A percentile compares a stretch with the other conserved stretches of the same genome.
These are phyloP conservation scores for Malus orientalis DNA, from an alignment of 306 rosid genomes.

Conservation along the genomic window DNA sequence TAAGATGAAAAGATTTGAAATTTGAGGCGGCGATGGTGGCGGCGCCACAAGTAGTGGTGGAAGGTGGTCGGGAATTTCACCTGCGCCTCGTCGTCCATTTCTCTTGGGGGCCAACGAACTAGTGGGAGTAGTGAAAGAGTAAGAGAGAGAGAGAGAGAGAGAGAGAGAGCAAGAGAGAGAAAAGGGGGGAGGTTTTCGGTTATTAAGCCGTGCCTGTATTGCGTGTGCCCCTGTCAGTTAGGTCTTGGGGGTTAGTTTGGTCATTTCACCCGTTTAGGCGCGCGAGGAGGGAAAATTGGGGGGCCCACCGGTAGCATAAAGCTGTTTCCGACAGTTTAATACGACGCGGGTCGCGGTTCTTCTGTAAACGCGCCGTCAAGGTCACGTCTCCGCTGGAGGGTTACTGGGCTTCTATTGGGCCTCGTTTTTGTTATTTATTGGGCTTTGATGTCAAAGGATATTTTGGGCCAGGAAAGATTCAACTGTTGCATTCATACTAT, in stretches of 20 bases:
- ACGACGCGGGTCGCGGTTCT: neutral
- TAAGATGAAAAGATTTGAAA: neutral
- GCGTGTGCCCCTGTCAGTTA: constrained; percentile 11
- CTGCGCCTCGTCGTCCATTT: constrained; percentile 42
- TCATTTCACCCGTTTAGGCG: neutral
- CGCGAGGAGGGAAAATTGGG: neutral
- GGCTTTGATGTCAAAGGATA: no score
- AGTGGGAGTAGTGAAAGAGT: neutral
- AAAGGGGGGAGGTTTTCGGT: constrained; percentile 6
- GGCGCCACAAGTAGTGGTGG: neutral
- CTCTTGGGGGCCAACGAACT: neutral
- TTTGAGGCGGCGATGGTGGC: neutral
- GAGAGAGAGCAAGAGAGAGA: neutral
- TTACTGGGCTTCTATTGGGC: no score
- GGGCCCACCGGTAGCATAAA: neutral
- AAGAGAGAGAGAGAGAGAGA: neutral
- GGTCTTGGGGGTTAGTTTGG: constrained; percentile 5
- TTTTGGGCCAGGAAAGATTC: no score
- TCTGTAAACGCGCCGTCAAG: neutral
- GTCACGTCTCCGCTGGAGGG: no score
- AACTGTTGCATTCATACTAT: no score
- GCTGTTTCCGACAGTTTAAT: no score
- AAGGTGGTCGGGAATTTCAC: constrained; percentile 15
- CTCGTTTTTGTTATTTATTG: no score
- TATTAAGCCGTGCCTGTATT: neutral